A percentile compares a stretch with the other conserved stretches of the same genome.
Evolutionary conservation across 192 early-diverging fungal genomes (phyloP).

Genomic region (Rhizophagus prolifer): DNA sequence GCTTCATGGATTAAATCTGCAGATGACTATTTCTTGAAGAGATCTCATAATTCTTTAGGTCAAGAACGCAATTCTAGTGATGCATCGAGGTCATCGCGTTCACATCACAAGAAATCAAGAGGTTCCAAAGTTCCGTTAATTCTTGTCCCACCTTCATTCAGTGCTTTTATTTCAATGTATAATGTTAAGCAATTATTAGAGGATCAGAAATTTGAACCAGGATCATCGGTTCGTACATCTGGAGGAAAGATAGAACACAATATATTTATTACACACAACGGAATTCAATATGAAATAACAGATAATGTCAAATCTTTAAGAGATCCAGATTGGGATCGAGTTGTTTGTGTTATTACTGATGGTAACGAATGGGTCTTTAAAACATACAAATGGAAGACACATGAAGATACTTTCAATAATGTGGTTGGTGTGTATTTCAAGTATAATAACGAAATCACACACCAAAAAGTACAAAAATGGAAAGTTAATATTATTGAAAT

Average conservation of each 20-base stretch:
- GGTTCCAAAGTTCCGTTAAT: neutral
- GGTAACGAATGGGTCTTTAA: slow-evolving; percentile 96
- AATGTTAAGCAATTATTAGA: slow-evolving; percentile 85
- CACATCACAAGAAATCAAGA: neutral
- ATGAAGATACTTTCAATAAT: slow-evolving; percentile 79
- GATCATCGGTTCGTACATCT: slow-evolving; percentile 58
- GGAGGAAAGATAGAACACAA: slow-evolving; percentile 70
- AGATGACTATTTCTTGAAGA: neutral
- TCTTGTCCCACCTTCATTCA: neutral
- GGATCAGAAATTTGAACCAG: slow-evolving; percentile 70
- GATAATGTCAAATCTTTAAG: slow-evolving; percentile 75
- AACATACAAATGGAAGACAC: slow-evolving; percentile 84
- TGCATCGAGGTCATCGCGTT: neutral
- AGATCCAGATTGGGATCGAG: slow-evolving; percentile 80
- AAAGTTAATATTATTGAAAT: slow-evolving; percentile 46
- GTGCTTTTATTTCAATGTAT: slow-evolving; percentile 78
- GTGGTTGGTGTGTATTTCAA: slow-evolving; percentile 66
- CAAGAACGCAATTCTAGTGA: neutral
- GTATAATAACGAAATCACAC: slow-evolving; percentile 50
- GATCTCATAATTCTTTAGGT: neutral
- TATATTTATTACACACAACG: slow-evolving; percentile 61
- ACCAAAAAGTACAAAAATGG: slow-evolving; percentile 45
- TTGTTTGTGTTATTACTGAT: slow-evolving; percentile 88
- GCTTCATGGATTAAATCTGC: neutral
- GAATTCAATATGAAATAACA: slow-evolving; percentile 71